These are phyloP conservation scores for Neofusicoccum cordaticola DNA, from an alignment of 2,329 filamentous ascomycete genomes.

Conservation along the genomic window DNA sequence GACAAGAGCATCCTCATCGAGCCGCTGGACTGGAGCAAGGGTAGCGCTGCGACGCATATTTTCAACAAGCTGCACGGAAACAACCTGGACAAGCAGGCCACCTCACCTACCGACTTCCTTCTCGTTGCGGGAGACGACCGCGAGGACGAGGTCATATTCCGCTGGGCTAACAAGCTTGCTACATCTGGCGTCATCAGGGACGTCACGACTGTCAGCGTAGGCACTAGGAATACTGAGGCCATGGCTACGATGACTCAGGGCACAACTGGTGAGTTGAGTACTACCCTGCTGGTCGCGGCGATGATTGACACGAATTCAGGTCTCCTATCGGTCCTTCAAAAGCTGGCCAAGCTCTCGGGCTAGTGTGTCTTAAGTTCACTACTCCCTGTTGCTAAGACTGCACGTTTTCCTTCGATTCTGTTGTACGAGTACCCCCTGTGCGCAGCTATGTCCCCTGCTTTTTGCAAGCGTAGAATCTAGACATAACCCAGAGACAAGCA, in stretches of 20 bases:
- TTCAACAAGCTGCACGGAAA: constrained; percentile 49
- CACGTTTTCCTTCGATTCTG: background rate
- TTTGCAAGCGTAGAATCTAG: background rate
- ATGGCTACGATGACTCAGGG: constrained; percentile 83
- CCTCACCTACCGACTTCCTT: constrained; percentile 70
- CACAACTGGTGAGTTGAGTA: constrained; percentile 69
- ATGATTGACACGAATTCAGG: constrained; percentile 32
- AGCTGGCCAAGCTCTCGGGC: constrained; percentile 37
- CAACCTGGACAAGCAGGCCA: constrained; percentile 18
- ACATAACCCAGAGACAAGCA: background rate
- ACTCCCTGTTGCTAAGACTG: background rate
- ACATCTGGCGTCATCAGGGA: constrained; percentile 50
- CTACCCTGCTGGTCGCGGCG: constrained; percentile 16
- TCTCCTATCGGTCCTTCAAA: constrained; percentile 54
- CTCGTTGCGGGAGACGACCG: constrained; percentile 87
- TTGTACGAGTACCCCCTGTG: constrained; percentile 13
- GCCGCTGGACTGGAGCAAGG: constrained; percentile 82
- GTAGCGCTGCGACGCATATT: constrained; percentile 73
- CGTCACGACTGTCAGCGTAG: constrained; percentile 82
- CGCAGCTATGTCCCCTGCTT: background rate
- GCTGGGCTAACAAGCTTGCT: constrained; percentile 81
- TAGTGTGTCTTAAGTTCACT: background rate
- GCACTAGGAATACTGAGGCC: constrained; percentile 84
- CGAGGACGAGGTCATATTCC: constrained; percentile 91
- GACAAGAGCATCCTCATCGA: constrained; percentile 82